Conservation (phyloP, 768 basidiomycete genomes). For the Auricularia sp. region DNA sequence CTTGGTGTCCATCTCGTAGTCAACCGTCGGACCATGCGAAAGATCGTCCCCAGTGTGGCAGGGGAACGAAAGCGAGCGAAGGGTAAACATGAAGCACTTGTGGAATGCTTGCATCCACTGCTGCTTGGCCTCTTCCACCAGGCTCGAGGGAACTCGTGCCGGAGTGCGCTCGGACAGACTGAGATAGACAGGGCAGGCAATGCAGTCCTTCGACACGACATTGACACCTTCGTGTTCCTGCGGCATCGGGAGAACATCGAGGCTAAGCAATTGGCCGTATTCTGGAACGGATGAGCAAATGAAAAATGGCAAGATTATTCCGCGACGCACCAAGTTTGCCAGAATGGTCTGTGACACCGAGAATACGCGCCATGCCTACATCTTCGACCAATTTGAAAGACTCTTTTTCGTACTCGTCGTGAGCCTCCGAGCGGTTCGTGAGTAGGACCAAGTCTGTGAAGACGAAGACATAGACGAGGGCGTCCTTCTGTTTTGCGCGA, state of each 20-base stretch:
- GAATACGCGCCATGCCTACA: slow-evolving; percentile 40
- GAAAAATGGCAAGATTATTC: neutral
- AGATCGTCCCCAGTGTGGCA: slow-evolving; percentile 21
- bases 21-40: slow-evolving; percentile 18
- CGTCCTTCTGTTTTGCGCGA: slow-evolving; percentile 8
- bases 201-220: slow-evolving; percentile 26
- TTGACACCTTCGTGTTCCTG: slow-evolving; percentile 17
- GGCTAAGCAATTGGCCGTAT: slow-evolving; percentile 27
- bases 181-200: slow-evolving; percentile 26
- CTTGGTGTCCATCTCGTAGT: slow-evolving; percentile 23
- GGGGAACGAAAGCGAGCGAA: slow-evolving; percentile 33
- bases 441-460: slow-evolving; percentile 68
- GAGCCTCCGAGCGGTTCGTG: slow-evolving; percentile 24
- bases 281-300: neutral
- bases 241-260: slow-evolving; percentile 45
- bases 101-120: slow-evolving; percentile 47
- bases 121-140: slow-evolving; percentile 17
- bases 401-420: slow-evolving; percentile 13
- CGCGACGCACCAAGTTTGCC: slow-evolving; percentile 17
- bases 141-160: slow-evolving; percentile 21
- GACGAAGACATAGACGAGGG: slow-evolving; percentile 33
- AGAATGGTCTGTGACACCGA: slow-evolving; percentile 35
- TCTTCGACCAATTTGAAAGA: slow-evolving; percentile 35
- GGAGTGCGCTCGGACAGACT: slow-evolving; percentile 18
- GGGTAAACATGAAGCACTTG: slow-evolving; percentile 40